Base-by-base conservation (phyloP, 371 early-diverging fungal genomes). In the Lichtheimia hyalospora region DNA sequence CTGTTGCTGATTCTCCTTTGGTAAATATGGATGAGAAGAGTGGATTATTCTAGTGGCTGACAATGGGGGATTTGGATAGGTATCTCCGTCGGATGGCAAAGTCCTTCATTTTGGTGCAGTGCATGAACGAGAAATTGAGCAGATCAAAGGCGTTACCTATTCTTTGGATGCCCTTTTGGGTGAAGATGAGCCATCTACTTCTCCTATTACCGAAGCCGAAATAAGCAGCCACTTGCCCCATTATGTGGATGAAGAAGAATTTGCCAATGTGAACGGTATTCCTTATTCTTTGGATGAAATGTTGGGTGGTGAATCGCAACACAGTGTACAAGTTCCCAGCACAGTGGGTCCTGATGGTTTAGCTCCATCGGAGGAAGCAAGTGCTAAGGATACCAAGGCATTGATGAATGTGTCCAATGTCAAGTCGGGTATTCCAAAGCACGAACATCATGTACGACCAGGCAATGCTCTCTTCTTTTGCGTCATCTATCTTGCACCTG, bases 401-500 rank as follows among this genome's bases (percentile, higher is more conserved):
- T 41, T 67, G n/a, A 62, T 64, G 4, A 27, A 54, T 8, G 18
- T 48, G 13, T 43, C 46, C 12, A 10, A 43, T 40, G 70, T 75
- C 48, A 71, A 69, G 59, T 65, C 54, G 21, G 62, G 62, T 8
- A 67, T 67, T n/a, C 20, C 54, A 0, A 49, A 68, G 14, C 74
- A 70, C 0, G 73, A 75, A 5, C 69, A 77, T 48, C 68, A 69
- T 27, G 66, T 88, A 46, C 82, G 83, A 21, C 81, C 84, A 41
- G 91, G 91, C 52, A 85, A 94, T 63, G 73, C 75, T 12, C 79
- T 97, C 49, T 95, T 84, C 67, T 96, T 89, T 64, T 87, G 88
- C 64, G 96, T 97, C 8, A 87, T 98, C 15, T 98, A 98, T 68
- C 75, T 98, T 50, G 96, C 96, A 0, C 99, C 99, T 2, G 99